A percentile compares a stretch with the other conserved stretches of the same genome.
phyloP scores from a whole-genome alignment of 2,329 filamentous ascomycete species.

The Aureobasidium melanogenum region DNA sequence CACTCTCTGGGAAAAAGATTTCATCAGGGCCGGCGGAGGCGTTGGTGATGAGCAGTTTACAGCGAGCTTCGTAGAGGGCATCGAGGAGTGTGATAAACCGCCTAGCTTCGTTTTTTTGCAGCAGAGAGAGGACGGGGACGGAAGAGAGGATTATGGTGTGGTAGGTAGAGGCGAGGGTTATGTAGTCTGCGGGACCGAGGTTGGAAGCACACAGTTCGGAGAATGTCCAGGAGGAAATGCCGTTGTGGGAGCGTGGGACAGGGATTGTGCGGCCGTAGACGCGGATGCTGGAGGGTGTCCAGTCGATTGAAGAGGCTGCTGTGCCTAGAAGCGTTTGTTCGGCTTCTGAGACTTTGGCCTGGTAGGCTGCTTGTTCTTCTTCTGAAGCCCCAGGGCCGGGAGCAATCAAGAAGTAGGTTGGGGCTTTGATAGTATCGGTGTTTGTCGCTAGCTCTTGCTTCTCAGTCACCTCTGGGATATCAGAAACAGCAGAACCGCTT shows the following conservation, averaged over 20 bases:
- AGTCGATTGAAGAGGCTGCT: slow-evolving; percentile 26
- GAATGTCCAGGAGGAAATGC: slow-evolving; percentile 54
- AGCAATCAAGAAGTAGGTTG: slow-evolving; percentile 16
- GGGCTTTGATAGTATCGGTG: slow-evolving; percentile 2
- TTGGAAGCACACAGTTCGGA: slow-evolving; percentile 53
- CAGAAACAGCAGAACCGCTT: not conserved
- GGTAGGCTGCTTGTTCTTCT: slow-evolving; percentile 1
- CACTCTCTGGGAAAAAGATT: slow-evolving; percentile 59
- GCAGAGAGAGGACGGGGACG: slow-evolving; percentile 56
- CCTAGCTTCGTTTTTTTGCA: slow-evolving; percentile 71
- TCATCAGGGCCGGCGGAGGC: slow-evolving; percentile 61
- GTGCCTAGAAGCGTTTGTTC: slow-evolving; percentile 7
- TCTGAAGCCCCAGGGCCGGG: not conserved
- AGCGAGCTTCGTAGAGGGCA: slow-evolving; percentile 72
- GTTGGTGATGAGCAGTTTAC: slow-evolving; percentile 58
- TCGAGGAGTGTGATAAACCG: slow-evolving; percentile 74
- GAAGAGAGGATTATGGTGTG: slow-evolving; percentile 68
- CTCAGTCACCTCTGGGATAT: not conserved
- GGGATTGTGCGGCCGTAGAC: slow-evolving; percentile 57
- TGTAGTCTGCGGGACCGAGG: slow-evolving; percentile 74
- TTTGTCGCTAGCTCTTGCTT: not conserved
- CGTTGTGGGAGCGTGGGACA: slow-evolving; percentile 46
- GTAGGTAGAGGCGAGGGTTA: slow-evolving; percentile 69
- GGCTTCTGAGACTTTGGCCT: not conserved
- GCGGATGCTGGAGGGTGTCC: slow-evolving; percentile 36